phyloP scores from a whole-genome alignment of 768 basidiomycete species.

The Suillus cothurnatus region DNA sequence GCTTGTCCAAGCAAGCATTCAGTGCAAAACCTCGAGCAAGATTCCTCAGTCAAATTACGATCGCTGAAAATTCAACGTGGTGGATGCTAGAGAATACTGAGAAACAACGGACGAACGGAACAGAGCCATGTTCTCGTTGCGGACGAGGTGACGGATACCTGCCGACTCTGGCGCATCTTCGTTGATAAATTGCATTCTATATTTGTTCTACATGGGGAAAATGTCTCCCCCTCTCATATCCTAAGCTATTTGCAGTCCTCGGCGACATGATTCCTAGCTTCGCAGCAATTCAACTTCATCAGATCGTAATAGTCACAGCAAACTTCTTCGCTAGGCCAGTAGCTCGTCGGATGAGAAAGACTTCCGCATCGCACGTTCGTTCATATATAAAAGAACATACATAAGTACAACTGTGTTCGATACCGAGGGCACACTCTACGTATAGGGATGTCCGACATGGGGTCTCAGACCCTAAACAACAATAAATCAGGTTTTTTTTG shows the following conservation, averaged over 20 bases:
- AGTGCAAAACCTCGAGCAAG: not conserved
- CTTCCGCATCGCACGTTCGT: conserved; percentile 48
- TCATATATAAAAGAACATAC: not conserved
- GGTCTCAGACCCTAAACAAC: not conserved
- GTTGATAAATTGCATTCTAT: conserved; percentile 60
- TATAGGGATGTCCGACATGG: not conserved
- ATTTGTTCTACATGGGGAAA: conserved; percentile 25
- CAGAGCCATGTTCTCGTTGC: not conserved
- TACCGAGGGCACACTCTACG: not conserved
- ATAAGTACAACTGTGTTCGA: not conserved
- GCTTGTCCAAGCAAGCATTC: not conserved
- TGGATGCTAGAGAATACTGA: too few relatives aligned
- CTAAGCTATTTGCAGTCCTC: conserved; percentile 54
- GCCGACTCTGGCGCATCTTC: conserved; percentile 53
- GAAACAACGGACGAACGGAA: not conserved
- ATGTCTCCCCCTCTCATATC: conserved; percentile 46
- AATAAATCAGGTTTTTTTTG: not conserved
- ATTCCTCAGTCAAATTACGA: not conserved
- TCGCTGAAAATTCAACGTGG: too few relatives aligned
- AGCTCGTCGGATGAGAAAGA: conserved; percentile 30
- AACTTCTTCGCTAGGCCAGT: conserved; percentile 57
- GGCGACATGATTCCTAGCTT: conserved; percentile 39
- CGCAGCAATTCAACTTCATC: conserved; percentile 45
- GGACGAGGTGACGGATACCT: conserved; percentile 16
- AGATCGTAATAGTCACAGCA: conserved; percentile 69